A percentile compares a stretch with the other conserved stretches of the same genome.
Evolutionary conservation across 192 early-diverging fungal genomes (phyloP).

Genomic region (Spizellomyces punctatus): DNA sequence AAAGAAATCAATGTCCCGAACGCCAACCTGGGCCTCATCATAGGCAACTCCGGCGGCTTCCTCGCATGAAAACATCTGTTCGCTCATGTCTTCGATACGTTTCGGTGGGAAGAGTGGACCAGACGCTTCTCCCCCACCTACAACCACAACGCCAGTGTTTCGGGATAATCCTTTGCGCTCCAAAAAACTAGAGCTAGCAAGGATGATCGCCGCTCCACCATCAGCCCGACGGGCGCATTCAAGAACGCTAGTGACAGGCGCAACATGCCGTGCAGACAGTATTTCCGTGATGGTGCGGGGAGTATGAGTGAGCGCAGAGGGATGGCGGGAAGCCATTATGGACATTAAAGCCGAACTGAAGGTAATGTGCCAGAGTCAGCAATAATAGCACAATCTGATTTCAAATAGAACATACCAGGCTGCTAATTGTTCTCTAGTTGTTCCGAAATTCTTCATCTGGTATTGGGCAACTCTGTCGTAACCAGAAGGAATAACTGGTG

Average conservation of each 20-base stretch:
- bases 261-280: conserved; percentile 34
- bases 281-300: conserved; percentile 42
- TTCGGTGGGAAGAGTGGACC: conserved; percentile 48
- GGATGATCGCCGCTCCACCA: conserved; percentile 41
- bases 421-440: conserved; percentile 43
- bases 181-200: conserved; percentile 40
- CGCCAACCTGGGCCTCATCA: conserved; percentile 50
- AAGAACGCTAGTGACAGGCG: conserved; percentile 43
- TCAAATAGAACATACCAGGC: conserved; percentile 26
- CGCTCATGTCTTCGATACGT: conserved; percentile 28
- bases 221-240: conserved; percentile 51
- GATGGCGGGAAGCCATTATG: conserved; percentile 48
- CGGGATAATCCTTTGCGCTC: conserved; percentile 31
- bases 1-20: conserved; percentile 50
- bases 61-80: conserved; percentile 48
- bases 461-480: conserved; percentile 50
- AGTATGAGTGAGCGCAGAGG: conserved; percentile 35
- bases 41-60: conserved; percentile 45
- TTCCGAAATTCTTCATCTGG: conserved; percentile 46
- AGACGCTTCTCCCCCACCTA: conserved; percentile 46
- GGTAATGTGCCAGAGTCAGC: background rate
- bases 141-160: conserved; percentile 38
- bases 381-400: background rate
- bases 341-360: conserved; percentile 39
- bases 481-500: conserved; percentile 45